Percentiles rank a stretch among this genome's conserved stretches.
phyloP scores from a whole-genome alignment of 2,329 filamentous ascomycete genomes.

The Ophiocordyceps camponoti-saundersi region DNA sequence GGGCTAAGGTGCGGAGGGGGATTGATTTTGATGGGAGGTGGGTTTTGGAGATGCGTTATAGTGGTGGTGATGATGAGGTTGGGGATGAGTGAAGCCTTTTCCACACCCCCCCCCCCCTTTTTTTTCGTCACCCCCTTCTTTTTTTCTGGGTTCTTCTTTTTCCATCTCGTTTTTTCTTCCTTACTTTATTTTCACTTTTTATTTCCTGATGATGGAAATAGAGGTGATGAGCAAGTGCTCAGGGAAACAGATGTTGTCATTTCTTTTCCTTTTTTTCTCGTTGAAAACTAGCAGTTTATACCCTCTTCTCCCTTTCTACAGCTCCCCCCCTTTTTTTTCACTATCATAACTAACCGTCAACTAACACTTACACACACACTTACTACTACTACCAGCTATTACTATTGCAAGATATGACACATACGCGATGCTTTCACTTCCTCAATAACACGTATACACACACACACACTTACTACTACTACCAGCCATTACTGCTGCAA shows the following conservation, averaged over 20 bases:
- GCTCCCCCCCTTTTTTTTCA: neutral
- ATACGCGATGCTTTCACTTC: too few species aligned
- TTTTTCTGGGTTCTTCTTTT: neutral
- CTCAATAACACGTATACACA: too few species aligned
- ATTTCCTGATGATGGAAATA: neutral
- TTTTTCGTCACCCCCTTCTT: neutral
- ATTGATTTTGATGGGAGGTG: constrained; percentile 80
- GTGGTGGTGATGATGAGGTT: constrained; percentile 13
- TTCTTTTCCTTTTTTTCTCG: neutral
- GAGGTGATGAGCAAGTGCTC: neutral
- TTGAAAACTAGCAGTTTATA: neutral
- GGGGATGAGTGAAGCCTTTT: neutral
- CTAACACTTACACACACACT: too few species aligned
- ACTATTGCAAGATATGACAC: neutral
- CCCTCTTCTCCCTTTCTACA: neutral
- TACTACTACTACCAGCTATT: too few species aligned
- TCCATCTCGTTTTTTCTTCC: too few species aligned
- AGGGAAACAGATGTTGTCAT: neutral
- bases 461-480: too few species aligned
- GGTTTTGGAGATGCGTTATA: constrained; percentile 55
- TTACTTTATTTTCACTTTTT: constrained; percentile 1
- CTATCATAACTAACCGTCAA: too few species aligned
- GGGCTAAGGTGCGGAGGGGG: constrained; percentile 63
- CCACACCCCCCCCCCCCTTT: neutral
- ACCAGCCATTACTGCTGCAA: neutral